Evolutionary conservation across 2,329 filamentous ascomycete genomes (phyloP).

Genomic region (Epichloe elymi): DNA sequence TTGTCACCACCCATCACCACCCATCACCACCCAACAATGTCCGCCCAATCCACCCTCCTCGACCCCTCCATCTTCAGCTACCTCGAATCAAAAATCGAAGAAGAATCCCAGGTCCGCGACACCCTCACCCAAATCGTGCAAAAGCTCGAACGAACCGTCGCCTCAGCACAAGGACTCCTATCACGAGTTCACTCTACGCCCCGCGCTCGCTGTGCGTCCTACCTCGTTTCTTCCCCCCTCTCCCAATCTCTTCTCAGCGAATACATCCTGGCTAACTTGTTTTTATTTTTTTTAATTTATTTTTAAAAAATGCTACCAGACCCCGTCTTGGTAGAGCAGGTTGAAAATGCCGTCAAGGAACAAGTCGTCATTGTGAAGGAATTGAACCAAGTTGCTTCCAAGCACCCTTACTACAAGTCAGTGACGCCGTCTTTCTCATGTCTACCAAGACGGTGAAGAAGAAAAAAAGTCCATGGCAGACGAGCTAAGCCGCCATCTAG

Average conservation of each 20-base stretch:
- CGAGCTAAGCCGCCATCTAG: constrained; percentile 18
- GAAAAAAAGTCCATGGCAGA: background rate
- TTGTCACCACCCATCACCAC: constrained; percentile 2
- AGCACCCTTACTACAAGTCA: constrained; percentile 93
- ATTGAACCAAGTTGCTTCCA: constrained; percentile 60
- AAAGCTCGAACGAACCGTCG: constrained; percentile 69
- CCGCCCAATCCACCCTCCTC: constrained; percentile 29
- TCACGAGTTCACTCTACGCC: constrained; percentile 85
- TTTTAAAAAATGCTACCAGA: constrained; percentile 30
- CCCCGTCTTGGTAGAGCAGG: constrained; percentile 51
- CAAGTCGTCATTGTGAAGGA: constrained; percentile 59
- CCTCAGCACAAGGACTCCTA: constrained; percentile 68
- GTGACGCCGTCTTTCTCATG: background rate
- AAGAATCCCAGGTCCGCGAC: constrained; percentile 72
- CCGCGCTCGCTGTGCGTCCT: constrained; percentile 36
- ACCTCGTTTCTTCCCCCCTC: background rate
- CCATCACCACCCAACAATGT: constrained; percentile 15
- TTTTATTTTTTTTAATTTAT: no score
- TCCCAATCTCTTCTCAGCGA: no score
- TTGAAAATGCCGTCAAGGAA: constrained; percentile 57
- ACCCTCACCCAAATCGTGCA: constrained; percentile 72
- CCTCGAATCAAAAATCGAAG: constrained; percentile 80
- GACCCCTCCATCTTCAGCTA: constrained; percentile 76
- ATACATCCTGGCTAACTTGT: constrained; percentile 2
- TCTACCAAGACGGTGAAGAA: background rate